Evolutionary conservation across 1,284 basidiomycete genomes (phyloP).

Genomic region (Papiliotrema nemorosa): DNA sequence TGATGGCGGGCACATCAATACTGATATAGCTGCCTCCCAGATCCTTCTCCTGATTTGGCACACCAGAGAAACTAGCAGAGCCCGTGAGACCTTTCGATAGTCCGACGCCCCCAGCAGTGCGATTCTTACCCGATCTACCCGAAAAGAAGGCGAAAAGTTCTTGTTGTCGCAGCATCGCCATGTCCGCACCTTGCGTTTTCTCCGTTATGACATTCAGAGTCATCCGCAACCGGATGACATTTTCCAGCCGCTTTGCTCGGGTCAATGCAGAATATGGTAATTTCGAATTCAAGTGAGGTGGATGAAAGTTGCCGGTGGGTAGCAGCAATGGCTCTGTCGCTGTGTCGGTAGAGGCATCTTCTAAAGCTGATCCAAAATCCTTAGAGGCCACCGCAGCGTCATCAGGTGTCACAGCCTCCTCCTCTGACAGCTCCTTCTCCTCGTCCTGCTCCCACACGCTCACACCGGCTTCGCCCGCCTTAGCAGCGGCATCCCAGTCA

Average conservation of each 20-base stretch:
- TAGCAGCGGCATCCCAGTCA: slow-evolving; percentile 74
- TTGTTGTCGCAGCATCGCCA: slow-evolving; percentile 76
- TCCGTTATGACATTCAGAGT: slow-evolving; percentile 81
- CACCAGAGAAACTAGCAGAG: slow-evolving; percentile 13
- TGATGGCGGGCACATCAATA: slow-evolving; percentile 8
- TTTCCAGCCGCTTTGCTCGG: slow-evolving; percentile 65
- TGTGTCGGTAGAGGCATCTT: background rate
- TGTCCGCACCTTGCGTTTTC: slow-evolving; percentile 78
- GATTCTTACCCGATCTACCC: slow-evolving; percentile 30
- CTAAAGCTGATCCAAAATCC: slow-evolving; percentile 13
- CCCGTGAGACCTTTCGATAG: slow-evolving; percentile 11
- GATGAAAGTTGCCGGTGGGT: slow-evolving; percentile 14
- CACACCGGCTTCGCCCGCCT: slow-evolving; percentile 70
- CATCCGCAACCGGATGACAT: slow-evolving; percentile 80
- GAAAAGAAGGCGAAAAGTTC: slow-evolving; percentile 80
- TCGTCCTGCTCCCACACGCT: slow-evolving; percentile 55
- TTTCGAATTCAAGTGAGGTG: slow-evolving; percentile 8
- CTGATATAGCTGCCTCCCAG: slow-evolving; percentile 34
- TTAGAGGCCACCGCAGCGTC: slow-evolving; percentile 15
- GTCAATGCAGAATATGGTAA: slow-evolving; percentile 39
- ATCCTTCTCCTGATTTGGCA: slow-evolving; percentile 8
- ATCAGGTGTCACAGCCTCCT: slow-evolving; percentile 23
- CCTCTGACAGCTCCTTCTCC: slow-evolving; percentile 25
- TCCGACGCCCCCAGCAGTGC: slow-evolving; percentile 6
- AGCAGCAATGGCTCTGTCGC: slow-evolving; percentile 11